Base-by-base conservation (phyloP, 2,329 filamentous ascomycete genomes). In the Berkeleyomyces basicola region DNA sequence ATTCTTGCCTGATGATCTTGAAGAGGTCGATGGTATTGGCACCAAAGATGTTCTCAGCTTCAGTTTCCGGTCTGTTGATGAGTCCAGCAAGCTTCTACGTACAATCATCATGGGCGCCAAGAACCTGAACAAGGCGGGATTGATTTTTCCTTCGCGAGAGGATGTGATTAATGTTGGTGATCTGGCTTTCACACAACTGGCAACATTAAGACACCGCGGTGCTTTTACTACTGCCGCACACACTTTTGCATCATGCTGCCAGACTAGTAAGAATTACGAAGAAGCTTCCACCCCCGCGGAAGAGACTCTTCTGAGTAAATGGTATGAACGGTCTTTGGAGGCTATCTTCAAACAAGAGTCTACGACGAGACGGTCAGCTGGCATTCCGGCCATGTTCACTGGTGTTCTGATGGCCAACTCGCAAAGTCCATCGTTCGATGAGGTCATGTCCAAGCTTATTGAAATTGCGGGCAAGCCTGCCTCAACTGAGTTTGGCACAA, bases 1-100 rank as follows among this genome's bases (percentile, higher is more conserved):
- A 0, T 85, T 93, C 71, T 76, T 89, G 3, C 86, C 85, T 0
- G 84, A 91, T 60, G 88, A 92, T 36, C 72, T 89, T n/a, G 82
- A 87, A 61, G 85, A 87, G 42, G 75, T 82, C 14, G 80, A 86
- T 3, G 87, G 85, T 0, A 78, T 90, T 1, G 85, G 87, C 60
- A 90, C 90, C 0, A 97, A 96, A 70, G 90, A 95, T 68, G 80
- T 95, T 16, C 74, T 99, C 57, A 97, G 92, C 67, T 99, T 93
- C 72, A 96, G 90, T 66, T 99, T 96, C 80, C 83, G 93, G 68
- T 89, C 90, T 4, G 78, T 96, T n/a, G 92, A 96, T 66, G 93
- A 99, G 74, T 89, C 91, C 33, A 93, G 90, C 71, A 84, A 89
- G 63, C 75, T 95, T 3, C 77, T 92, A 71, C 82, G 84, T 66